Base-by-base conservation (phyloP, 2,329 filamentous ascomycete genomes). In the Xylariaceae sp. region DNA sequence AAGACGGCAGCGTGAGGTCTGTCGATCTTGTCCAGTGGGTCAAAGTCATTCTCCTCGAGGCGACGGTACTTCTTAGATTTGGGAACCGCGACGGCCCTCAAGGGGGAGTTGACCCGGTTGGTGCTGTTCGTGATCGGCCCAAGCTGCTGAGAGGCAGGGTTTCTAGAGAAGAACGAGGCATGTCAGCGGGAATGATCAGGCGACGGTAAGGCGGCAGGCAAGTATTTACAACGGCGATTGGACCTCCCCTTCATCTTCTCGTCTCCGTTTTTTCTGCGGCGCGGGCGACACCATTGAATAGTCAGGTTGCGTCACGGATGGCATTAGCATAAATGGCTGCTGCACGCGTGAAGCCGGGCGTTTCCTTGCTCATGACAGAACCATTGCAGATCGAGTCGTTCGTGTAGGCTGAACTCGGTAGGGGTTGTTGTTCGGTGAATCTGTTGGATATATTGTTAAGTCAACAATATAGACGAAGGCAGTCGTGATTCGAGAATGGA, bases 261-360 rank as follows among this genome's bases (percentile, higher is more conserved):
- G 64, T 60, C 74, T 72, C 58, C 74, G 23, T 30, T 30, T 71
- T 61, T 75, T 71, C 69, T 74, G 76, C 66, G 74, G 74, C 60
- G 67, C 65, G 44, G 71, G 61, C 51, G 69, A 67, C 53, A 70
- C 62, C 48, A 67, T 66, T 13, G 69, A 69, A 48, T 64, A 61
- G 59, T 73, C 70, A 48, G 64, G 56, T 35, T 73, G 70, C 51
- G 74, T 71, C 60, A 70, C 71, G 44, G 74, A 75, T 56, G 74
- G 74, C 74, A 76, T 76, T 23, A 50, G 53, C 48, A 55, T 30
- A 5, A 30, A 42, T 10, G 37, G 37, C 8, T 42, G 37, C 47
- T 56, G 44, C 23, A 51, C 50, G 56, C 44, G 9, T 11, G 49
- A 35, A 34, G 13, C 17, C 49, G 49, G 34, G 15, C 7, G 17